Conservation (phyloP, 805 yeast genomes). For the Metschnikowia shivogae region DNA sequence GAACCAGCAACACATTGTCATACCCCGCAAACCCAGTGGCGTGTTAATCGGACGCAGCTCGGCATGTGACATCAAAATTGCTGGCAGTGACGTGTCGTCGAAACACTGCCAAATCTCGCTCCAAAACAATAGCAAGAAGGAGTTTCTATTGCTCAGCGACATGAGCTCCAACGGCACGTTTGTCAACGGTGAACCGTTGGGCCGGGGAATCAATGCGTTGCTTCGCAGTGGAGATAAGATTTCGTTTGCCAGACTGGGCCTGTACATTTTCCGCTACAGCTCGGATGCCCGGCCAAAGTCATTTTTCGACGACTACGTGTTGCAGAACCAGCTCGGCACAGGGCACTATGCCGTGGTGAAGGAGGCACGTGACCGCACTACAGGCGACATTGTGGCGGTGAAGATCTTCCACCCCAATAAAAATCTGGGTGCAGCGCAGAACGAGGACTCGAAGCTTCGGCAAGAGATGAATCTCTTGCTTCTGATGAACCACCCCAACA, state of each 20-base stretch:
- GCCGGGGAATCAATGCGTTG: conserved; percentile 45
- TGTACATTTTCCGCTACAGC: conserved; percentile 46
- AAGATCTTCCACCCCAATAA: conserved; percentile 64
- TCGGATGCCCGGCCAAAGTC: conserved; percentile 30
- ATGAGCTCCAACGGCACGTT: conserved; percentile 63
- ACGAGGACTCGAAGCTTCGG: conserved; percentile 38
- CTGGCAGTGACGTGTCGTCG: conserved; percentile 62
- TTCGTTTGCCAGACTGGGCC: conserved; percentile 49
- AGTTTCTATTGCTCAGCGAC: conserved; percentile 49
- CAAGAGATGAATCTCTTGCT: conserved; percentile 66
- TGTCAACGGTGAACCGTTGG: conserved; percentile 53
- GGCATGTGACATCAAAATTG: conserved; percentile 51
- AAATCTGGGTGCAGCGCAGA: conserved; percentile 22
- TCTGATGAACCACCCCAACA: conserved; percentile 65
- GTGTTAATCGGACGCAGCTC: conserved; percentile 53
- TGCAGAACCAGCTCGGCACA: conserved; percentile 61
- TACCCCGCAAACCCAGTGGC: conserved; percentile 24
- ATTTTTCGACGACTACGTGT: conserved; percentile 53
- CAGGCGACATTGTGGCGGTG: conserved; percentile 65
- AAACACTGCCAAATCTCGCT: conserved; percentile 54
- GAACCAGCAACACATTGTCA: conserved; percentile 20
- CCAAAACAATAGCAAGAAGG: conserved; percentile 32
- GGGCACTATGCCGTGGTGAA: conserved; percentile 84
- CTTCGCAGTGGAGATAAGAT: conserved; percentile 63
- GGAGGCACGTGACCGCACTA: conserved; percentile 54